These are phyloP conservation scores for Globisporangium acanthophoron DNA, from an alignment of 352 stramenopile species.

Conservation along the genomic window DNA sequence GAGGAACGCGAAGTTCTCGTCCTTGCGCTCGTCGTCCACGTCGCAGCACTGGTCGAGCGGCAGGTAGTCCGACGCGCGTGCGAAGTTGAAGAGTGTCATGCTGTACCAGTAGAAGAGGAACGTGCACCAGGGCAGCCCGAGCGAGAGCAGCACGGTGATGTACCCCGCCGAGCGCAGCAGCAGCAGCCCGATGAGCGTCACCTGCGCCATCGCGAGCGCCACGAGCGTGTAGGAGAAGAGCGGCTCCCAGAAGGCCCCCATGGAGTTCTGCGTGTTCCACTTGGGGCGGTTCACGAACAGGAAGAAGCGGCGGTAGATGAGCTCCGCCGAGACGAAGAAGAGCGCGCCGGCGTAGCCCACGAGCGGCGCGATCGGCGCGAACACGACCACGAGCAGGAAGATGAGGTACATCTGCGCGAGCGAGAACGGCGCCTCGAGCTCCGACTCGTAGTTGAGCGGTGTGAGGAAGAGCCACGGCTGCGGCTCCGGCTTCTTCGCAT, in stretches of 20 bases:
- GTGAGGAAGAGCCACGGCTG: conserved; percentile 50
- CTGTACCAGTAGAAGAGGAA: conserved; percentile 66
- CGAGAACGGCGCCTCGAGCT: conserved; percentile 52
- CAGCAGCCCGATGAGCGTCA: conserved; percentile 60
- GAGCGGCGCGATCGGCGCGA: conserved; percentile 67
- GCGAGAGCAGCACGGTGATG: conserved; percentile 31
- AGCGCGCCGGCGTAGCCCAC: conserved; percentile 51
- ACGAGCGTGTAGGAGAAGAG: conserved; percentile 64
- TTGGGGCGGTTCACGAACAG: conserved; percentile 60
- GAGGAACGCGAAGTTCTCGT: conserved; percentile 53
- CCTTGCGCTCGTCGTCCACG: conserved; percentile 48
- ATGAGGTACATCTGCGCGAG: conserved; percentile 69
- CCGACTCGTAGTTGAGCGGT: conserved; percentile 42
- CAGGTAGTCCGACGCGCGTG: conserved; percentile 41
- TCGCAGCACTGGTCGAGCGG: conserved; percentile 62
- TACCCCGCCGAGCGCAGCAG: conserved; percentile 57
- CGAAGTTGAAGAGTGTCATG: conserved; percentile 40
- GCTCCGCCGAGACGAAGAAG: conserved; percentile 64
- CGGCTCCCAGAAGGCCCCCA: conserved; percentile 60
- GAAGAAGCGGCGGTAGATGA: conserved; percentile 65
- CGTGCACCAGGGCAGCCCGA: conserved; percentile 40
- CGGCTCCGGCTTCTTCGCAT: conserved; percentile 36
- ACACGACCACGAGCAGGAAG: conserved; percentile 68
- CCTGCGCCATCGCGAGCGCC: conserved; percentile 55
- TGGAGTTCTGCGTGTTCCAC: conserved; percentile 52